These are phyloP conservation scores for Asterionellopsis glacialis DNA, from an alignment of 108 stramenopile species.

Conservation along the genomic window DNA sequence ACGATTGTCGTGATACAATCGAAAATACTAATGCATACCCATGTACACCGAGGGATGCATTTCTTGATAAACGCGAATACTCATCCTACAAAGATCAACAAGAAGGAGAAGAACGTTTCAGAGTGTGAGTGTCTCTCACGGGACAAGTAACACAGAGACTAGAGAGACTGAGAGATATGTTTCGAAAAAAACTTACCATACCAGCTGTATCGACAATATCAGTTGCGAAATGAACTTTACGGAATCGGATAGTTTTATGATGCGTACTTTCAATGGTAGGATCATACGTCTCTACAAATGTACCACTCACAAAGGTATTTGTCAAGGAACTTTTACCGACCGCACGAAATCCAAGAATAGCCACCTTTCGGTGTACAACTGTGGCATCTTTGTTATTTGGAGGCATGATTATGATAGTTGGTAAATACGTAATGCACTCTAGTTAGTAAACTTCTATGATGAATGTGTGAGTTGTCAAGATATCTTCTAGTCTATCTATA, in stretches of 20 bases:
- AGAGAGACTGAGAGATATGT: not conserved
- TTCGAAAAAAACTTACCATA: slow-evolving; percentile 65
- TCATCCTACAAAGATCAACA: slow-evolving; percentile 48
- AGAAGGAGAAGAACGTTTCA: not conserved
- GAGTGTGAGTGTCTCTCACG: not conserved
- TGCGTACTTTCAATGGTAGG: slow-evolving; percentile 87
- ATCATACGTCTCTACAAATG: slow-evolving; percentile 78
- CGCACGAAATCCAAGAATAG: slow-evolving; percentile 82
- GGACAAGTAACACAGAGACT: not conserved
- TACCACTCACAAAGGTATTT: slow-evolving; percentile 75
- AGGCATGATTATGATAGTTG: not conserved
- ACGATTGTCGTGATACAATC: slow-evolving; percentile 67
- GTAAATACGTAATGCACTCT: too few relatives aligned
- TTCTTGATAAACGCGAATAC: slow-evolving; percentile 79
- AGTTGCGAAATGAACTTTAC: slow-evolving; percentile 86
- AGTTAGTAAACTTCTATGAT: too few relatives aligned
- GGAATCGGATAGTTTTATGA: slow-evolving; percentile 83
- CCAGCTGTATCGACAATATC: slow-evolving; percentile 93
- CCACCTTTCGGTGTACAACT: slow-evolving; percentile 80
- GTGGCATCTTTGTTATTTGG: slow-evolving; percentile 41
- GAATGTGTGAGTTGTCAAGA: too few relatives aligned
- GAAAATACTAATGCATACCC: slow-evolving; percentile 81
- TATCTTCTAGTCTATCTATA: too few relatives aligned
- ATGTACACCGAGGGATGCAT: slow-evolving; percentile 85
- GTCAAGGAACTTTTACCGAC: slow-evolving; percentile 85